Conservation (phyloP, 2,329 filamentous ascomycete species). For the Lojkania enalia region DNA sequence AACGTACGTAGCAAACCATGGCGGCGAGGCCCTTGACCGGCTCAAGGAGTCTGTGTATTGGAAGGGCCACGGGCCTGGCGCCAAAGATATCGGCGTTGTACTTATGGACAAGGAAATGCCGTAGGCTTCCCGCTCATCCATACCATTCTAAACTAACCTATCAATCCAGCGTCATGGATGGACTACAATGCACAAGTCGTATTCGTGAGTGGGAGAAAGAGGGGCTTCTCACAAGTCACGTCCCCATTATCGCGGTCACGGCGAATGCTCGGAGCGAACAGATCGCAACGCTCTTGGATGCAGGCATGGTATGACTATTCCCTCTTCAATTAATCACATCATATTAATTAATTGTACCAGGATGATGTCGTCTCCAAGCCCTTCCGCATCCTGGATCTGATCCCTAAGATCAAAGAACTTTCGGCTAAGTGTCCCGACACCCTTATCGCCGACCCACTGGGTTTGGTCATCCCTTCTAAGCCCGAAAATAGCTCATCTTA, state of each 20-base stretch:
- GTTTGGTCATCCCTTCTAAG: slow-evolving; percentile 7
- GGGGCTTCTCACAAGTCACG: slow-evolving; percentile 38
- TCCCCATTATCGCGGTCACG: slow-evolving; percentile 49
- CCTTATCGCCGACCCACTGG: neutral
- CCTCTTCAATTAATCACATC: neutral
- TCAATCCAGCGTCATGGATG: slow-evolving; percentile 41
- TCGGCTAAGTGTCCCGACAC: slow-evolving; percentile 27
- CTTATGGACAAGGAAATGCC: slow-evolving; percentile 49
- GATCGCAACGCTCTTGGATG: slow-evolving; percentile 43
- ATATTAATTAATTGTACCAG: slow-evolving; percentile 24
- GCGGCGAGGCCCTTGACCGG: slow-evolving; percentile 52
- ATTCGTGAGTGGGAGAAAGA: slow-evolving; percentile 44
- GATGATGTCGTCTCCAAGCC: slow-evolving; percentile 57
- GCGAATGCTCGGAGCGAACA: slow-evolving; percentile 48
- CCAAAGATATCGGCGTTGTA: slow-evolving; percentile 37
- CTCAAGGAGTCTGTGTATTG: slow-evolving; percentile 50
- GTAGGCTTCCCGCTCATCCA: slow-evolving; percentile 3
- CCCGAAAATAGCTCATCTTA: too few relatives aligned
- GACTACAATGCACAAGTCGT: slow-evolving; percentile 41
- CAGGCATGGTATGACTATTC: slow-evolving; percentile 37
- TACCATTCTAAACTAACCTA: neutral
- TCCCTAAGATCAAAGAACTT: slow-evolving; percentile 56
- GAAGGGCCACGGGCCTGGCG: slow-evolving; percentile 30
- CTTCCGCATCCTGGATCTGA: slow-evolving; percentile 54
- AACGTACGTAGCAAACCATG: slow-evolving; percentile 54